Base-by-base conservation (phyloP, 2,329 filamentous ascomycete species). In the Clonostachys rhizophaga region DNA sequence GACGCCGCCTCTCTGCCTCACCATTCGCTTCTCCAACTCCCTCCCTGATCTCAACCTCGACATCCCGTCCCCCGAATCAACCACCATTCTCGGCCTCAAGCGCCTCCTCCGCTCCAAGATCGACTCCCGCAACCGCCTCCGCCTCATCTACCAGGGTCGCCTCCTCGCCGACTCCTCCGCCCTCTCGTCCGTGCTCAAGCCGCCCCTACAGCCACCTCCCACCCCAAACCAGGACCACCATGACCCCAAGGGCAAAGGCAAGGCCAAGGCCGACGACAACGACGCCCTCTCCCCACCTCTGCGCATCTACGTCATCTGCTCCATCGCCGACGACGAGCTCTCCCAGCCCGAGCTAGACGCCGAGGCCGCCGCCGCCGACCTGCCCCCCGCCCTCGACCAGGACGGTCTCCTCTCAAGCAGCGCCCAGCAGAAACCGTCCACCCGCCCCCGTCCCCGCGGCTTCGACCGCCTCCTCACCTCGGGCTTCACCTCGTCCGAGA, bases 301-400 rank as follows among this genome's bases (percentile, higher is more conserved):
- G 45, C 78, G 86, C 41, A 80, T 95, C 58, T 96, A 95, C 65
- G 86, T 97, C 51, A 95, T 95, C 71, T 97, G 92, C 75, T 92
- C 89, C 53, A 88, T 97, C 49, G 91, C 91, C 47, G 84, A 89
- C 63, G 84, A 89, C 63, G 73, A 79, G 24, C 77, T 97, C 12
- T 79, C 86, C 0, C 62, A 78, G 12, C 61, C 73, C 1, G 90
- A 96, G 49, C 78, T 97, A 18, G 76, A 75, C 2, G 76, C 74
- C 13, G 91, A 96, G 70, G 77, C 79, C 34, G 64, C 67, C 55
- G 68, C 68, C 11, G 65, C 74, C 14, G 59, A 55, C 13, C 59
- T 62, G 9, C 67, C 63, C 1, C 65, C 49, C 10, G n/a, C 24
- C 16, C 18, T 30, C 6, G 34, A 60, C 11, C 55, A 58, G 13